These are phyloP conservation scores for Rhizopogon roseolus DNA, from an alignment of 768 basidiomycete genomes.

Conservation along the genomic window DNA sequence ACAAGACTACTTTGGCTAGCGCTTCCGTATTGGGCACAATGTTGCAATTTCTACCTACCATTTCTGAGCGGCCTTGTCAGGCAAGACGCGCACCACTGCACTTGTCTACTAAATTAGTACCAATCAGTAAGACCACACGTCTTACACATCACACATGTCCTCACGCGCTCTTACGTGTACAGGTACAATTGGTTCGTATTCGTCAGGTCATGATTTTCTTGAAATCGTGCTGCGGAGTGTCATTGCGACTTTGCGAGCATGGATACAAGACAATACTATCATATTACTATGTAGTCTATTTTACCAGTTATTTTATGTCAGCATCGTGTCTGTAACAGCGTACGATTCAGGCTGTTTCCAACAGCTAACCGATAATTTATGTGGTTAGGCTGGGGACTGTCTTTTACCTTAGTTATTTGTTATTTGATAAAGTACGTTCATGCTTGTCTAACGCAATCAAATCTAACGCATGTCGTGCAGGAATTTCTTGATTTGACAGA, in stretches of 20 bases:
- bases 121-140: conserved; percentile 46
- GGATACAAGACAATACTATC: no score
- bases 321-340: no score
- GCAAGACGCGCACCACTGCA: conserved; percentile 53
- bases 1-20: conserved; percentile 67
- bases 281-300: no score
- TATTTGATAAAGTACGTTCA: conserved; percentile 58
- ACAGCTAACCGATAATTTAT: not conserved
- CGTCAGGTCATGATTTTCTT: no score
- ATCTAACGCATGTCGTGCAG: not conserved
- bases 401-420: conserved; percentile 67
- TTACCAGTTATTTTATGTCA: no score
- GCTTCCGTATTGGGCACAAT: conserved; percentile 65
- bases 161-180: not conserved
- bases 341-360: no score
- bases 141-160: not conserved
- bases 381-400: conserved; percentile 65
- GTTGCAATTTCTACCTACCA: not conserved
- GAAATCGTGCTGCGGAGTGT: no score
- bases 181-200: conserved; percentile 63
- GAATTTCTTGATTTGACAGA: conserved; percentile 52
- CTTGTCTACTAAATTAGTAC: conserved; percentile 55
- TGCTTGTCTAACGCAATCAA: not conserved
- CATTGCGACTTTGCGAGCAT: no score
- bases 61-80: conserved; percentile 26